Percentiles rank a stretch among this genome's conserved stretches.
phyloP scores from a whole-genome alignment of 371 early-diverging fungal species.

The Basidiobolus meristosporus region DNA sequence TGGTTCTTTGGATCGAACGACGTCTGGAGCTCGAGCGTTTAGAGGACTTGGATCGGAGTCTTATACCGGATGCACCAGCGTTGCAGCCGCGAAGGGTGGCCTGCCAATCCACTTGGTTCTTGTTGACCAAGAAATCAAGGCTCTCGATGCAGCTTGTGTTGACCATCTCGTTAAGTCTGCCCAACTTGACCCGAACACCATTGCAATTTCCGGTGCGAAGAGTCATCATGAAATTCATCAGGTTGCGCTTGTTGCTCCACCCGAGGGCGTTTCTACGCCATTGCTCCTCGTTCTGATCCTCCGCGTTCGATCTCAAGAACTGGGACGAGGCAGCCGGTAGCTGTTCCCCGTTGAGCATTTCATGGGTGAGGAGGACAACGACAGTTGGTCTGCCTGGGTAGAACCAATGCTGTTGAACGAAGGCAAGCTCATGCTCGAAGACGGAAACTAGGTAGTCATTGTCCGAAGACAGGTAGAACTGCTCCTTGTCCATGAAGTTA shows the following conservation, averaged over 20 bases:
- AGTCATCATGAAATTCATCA: slow-evolving; percentile 71
- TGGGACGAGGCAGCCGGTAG: slow-evolving; percentile 3
- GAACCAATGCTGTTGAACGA: slow-evolving; percentile 57
- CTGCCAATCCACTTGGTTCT: slow-evolving; percentile 51
- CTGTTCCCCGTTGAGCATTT: slow-evolving; percentile 53
- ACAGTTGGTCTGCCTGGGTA: slow-evolving; percentile 70
- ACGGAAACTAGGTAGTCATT: slow-evolving; percentile 57
- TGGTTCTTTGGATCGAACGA: not conserved
- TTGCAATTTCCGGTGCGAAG: slow-evolving; percentile 51
- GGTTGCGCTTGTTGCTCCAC: slow-evolving; percentile 21
- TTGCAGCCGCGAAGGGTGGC: slow-evolving; percentile 21
- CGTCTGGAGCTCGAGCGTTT: no score
- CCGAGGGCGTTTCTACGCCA: no score
- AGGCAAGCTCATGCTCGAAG: slow-evolving; percentile 59
- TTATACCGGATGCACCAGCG: no score
- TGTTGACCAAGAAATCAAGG: slow-evolving; percentile 66
- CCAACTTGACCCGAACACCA: slow-evolving; percentile 50
- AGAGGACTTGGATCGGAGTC: no score
- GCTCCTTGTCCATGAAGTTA: slow-evolving; percentile 73
- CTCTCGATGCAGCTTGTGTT: slow-evolving; percentile 62
- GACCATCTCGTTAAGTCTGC: slow-evolving; percentile 52
- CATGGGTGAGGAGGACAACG: slow-evolving; percentile 49
- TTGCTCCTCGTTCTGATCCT: no score
- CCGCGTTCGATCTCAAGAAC: slow-evolving; percentile 2
- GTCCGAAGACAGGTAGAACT: slow-evolving; percentile 71